Base-by-base conservation (phyloP, 1,284 basidiomycete genomes). In the Cryptococcus jaspeensis region DNA sequence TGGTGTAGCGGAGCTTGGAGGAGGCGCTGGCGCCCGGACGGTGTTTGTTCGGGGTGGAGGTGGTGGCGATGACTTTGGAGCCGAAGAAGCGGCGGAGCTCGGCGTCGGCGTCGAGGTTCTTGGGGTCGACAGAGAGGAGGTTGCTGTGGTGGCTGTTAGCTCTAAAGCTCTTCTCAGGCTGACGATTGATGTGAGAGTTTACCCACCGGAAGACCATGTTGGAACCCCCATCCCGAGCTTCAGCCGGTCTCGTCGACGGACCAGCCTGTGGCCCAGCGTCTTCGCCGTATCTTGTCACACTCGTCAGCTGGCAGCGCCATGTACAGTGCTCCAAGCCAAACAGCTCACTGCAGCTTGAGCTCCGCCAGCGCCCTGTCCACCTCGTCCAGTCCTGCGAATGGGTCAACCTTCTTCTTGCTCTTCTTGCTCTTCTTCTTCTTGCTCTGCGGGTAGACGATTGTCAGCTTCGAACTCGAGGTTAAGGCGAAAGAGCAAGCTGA, bases 21-120 rank as follows among this genome's bases (percentile, higher is more conserved):
- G 66, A 67, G 16, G 66, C 63, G 1, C 62, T 64, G 18, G 66
- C 63, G 2, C 62, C 65, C 13, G 67, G 59, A 39, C 70, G 59
- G 58, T 69, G 67, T 16, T 58, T 60, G 44, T 65, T 67, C 6
- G 56, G 47, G 28, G 54, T 59, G 6, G 65, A 65, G 18, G 71
- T 59, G 8, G 70, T 67, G 1, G 71, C 66, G 40, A 74, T 70
- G 70, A 95, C 91, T 71, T 87, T 89, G 7, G 89, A 84, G 1
- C 93, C 93, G 68, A 97, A 97, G 82, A 96, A 94, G 61, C 85
- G 87, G 55, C 88, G 86, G 75, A 96, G 84, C 73, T 97, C 93
- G 0, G 87, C 86, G 56, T 94, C 91, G 11, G 86, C 82, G 60
- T 96, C 92, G 16, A 96, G 84, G 65, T 91, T 83, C 52, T 86